These are phyloP conservation scores for Hypoxylon fuscum DNA, from an alignment of 495 filamentous ascomycete species.

Conservation along the genomic window DNA sequence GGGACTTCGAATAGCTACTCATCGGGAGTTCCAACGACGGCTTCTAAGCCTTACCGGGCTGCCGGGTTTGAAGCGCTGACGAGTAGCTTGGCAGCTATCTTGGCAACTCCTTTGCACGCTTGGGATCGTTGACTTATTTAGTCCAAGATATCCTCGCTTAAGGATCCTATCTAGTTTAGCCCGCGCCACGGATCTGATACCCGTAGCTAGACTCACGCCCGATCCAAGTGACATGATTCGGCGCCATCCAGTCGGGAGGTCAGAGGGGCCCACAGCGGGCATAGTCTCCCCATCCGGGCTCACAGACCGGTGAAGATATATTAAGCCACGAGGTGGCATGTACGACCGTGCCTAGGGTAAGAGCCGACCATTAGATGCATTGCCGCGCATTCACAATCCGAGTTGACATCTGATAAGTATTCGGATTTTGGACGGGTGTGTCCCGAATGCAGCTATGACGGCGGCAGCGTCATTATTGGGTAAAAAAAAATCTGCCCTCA, in stretches of 20 bases:
- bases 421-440: slow-evolving; percentile 28
- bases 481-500: slow-evolving; percentile 7
- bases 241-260: slow-evolving; percentile 35
- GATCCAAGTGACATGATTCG: slow-evolving; percentile 28
- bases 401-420: background rate
- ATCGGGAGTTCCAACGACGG: background rate
- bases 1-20: background rate
- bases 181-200: slow-evolving; percentile 25
- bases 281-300: slow-evolving; percentile 15
- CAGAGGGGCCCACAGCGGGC: slow-evolving; percentile 21
- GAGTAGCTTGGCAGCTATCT: slow-evolving; percentile 32
- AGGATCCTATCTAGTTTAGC: slow-evolving; percentile 18
- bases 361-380: slow-evolving; percentile 18
- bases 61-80: slow-evolving; percentile 24
- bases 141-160: slow-evolving; percentile 16
- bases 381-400: background rate
- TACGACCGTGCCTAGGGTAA: background rate
- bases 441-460: slow-evolving; percentile 16
- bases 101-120: slow-evolving; percentile 20
- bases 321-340: slow-evolving; percentile 29
- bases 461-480: slow-evolving; percentile 38
- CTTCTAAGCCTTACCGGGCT: slow-evolving; percentile 30
- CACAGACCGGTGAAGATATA: slow-evolving; percentile 20
- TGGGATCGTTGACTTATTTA: slow-evolving; percentile 7
- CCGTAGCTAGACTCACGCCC: slow-evolving; percentile 16